Evolutionary conservation across 352 stramenopile species (phyloP), one percentile per base, ranked within the genome.

Genomic region (Phytophthora agathidicida): DNA sequence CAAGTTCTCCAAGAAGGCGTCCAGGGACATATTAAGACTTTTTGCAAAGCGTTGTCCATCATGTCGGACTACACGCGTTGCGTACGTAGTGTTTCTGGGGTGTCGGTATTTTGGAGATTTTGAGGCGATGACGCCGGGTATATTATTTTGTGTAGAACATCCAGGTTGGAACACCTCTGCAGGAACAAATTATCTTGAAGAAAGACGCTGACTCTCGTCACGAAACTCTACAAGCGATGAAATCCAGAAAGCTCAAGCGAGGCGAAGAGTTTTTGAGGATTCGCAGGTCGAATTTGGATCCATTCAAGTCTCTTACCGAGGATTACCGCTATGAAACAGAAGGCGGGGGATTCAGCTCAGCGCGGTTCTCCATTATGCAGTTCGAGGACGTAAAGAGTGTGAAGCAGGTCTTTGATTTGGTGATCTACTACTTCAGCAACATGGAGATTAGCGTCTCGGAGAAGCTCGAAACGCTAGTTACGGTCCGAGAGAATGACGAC

Each of bases 381-480:
- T 87, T 90, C 23, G 45, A 68, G 3, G 66, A 48, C 8, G 45
- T 60, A 1, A 32, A 60, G 17, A 72, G 62, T 17, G 75, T 82
- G 5, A 63, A 71, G 28, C 62, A 81, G 26, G 62, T 88, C 7
- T 84, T 82, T 41, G 77, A 88, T 19, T 62, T 81, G 14, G 67
- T 84, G 28, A 44, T 67, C 24, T 82, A 69, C 50, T 88, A 82
- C 66, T 66, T 82, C 17, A 51, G 60, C 38, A 85, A 85, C 53
- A 70, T 85, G 26, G 80, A 89, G 65, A 80, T 86, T 43, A 74
- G 46, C 37, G 74, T 86, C 45, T 85, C 77, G 4, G 77, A 88
- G 35, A 66, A 70, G 30, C 46, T 80, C 1, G 77, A 73, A 2
- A 59, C 33, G n/a, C 44, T 77, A 27, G 64, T 89, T 35, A 86